These are phyloP conservation scores for Acer saccharum DNA, from an alignment of 345 rosid species.

Conservation along the genomic window DNA sequence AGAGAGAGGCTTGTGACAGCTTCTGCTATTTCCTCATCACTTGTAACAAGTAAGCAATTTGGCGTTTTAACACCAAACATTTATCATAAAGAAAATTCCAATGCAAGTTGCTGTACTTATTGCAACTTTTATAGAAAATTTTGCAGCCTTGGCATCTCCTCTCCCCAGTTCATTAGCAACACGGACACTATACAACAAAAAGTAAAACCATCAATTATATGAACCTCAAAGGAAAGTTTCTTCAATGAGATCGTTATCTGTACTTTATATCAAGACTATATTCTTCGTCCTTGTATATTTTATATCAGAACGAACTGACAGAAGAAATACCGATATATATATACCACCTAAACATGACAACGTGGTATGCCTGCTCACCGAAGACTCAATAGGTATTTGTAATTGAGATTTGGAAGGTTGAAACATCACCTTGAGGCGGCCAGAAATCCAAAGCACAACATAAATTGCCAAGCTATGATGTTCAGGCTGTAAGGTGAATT, in stretches of 20 bases:
- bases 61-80: conserved; percentile 39
- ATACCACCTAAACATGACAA: too few relatives aligned
- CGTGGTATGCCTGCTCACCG: not conserved
- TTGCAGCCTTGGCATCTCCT: conserved; percentile 53
- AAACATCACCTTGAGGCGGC: conserved; percentile 44
- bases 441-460: conserved; percentile 61
- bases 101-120: conserved; percentile 30
- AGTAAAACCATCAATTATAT: not conserved
- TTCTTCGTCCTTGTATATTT: too few relatives aligned
- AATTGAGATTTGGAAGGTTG: not conserved
- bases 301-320: too few relatives aligned
- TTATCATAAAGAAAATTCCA: conserved; percentile 44
- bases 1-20: conserved; percentile 40
- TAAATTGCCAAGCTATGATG: conserved; percentile 53
- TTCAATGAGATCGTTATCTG: too few relatives aligned
- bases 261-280: too few relatives aligned
- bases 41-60: conserved; percentile 42
- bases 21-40: conserved; percentile 29
- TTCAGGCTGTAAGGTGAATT: conserved; percentile 34
- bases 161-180: conserved; percentile 62
- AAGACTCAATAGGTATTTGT: not conserved
- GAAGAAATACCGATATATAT: too few relatives aligned
- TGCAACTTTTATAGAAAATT: conserved; percentile 47
- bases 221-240: too few relatives aligned
- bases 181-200: conserved; percentile 39